Evolutionary conservation across 345 rosid genomes (phyloP).

Genomic region (Hirschfeldia incana): DNA sequence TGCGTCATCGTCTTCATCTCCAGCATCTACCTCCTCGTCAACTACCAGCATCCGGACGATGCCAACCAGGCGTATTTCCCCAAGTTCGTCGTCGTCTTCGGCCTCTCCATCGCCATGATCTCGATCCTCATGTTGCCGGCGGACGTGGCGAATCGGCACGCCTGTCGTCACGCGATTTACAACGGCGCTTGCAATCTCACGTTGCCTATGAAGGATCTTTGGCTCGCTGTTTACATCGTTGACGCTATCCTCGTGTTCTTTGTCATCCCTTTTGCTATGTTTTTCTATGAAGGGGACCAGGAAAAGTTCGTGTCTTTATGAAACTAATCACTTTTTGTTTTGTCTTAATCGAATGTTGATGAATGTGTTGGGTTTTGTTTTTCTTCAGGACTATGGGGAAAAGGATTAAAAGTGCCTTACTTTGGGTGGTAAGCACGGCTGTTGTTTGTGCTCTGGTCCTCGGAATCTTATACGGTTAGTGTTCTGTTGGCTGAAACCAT

Average conservation of each 20-base stretch:
- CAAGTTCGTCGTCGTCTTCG: constrained; percentile 92
- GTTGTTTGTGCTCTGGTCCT: constrained; percentile 86
- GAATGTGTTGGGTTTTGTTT: not conserved
- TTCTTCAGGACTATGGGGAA: constrained; percentile 72
- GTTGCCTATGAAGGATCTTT: constrained; percentile 98
- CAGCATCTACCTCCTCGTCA: constrained; percentile 94
- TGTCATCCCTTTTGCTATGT: constrained; percentile 95
- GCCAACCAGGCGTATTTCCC: constrained; percentile 99
- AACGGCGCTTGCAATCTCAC: constrained; percentile 96
- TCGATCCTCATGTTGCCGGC: constrained; percentile 98
- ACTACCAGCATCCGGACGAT: constrained; percentile 99
- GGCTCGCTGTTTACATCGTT: constrained; percentile 85
- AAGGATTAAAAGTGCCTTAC: constrained; percentile 85
- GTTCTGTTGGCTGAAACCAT: constrained; percentile 12
- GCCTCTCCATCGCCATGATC: constrained; percentile 80
- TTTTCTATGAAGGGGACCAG: constrained; percentile 99
- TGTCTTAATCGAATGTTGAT: constrained; percentile 5
- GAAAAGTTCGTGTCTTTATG: constrained; percentile 71
- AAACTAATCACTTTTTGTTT: not conserved
- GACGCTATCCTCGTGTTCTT: constrained; percentile 95
- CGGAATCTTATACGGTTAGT: constrained; percentile 93
- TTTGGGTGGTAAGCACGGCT: constrained; percentile 86
- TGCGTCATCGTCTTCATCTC: constrained; percentile 84
- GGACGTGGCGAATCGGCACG: constrained; percentile 98
- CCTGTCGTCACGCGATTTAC: constrained; percentile 86